Base-by-base conservation (phyloP, 805 yeast genomes). In the Candida tibetensis region DNA sequence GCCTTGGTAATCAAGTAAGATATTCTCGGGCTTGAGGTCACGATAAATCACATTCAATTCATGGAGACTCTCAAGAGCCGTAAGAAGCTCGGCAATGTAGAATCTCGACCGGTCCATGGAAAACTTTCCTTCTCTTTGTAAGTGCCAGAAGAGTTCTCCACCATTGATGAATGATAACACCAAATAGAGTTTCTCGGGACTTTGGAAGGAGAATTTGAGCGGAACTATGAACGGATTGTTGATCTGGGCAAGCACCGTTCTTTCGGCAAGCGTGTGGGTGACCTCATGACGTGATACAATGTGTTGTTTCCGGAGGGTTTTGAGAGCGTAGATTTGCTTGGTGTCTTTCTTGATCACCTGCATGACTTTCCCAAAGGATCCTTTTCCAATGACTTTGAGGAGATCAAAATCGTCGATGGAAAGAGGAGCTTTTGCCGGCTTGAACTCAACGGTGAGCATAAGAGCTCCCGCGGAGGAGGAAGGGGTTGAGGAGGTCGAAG, bases 301-400 rank as follows among this genome's bases (percentile, higher is more conserved):
- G 57, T 93, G 96, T 13, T 95, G 87, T 60, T 93, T 93, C 51
- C 98, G 75, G 46, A 93, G 80, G 0, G 97, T 89, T 62, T 93
- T 93, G 57, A 93, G 70, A 1, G 99, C 99, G 61, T 93, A 93
- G 17, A 93, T 82, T 59, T 91, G 95, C 48, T 84, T 84, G 3
- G 99, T 93, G 62, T 93, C 99, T 52, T 86, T 87, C 65, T 93
- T 93, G 47, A 89, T 81, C 29, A 93, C 99, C 64, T 93, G 99
- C 98, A 93, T 93, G 38, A 93, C 99, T 64, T 93, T 93, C 37
- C 99, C 99, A 60, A 93, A 93, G 6, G 97, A 89, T 5, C 99
- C 99, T 60, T 93, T 93, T 26, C 99, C 99, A 39, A 93, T 89
- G 16, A 93, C 99, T 63, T 93, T 93, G 49, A 93, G 73, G 36